Conservation (phyloP, 805 yeast species). For the Metschnikowia drakensbergensis region DNA sequence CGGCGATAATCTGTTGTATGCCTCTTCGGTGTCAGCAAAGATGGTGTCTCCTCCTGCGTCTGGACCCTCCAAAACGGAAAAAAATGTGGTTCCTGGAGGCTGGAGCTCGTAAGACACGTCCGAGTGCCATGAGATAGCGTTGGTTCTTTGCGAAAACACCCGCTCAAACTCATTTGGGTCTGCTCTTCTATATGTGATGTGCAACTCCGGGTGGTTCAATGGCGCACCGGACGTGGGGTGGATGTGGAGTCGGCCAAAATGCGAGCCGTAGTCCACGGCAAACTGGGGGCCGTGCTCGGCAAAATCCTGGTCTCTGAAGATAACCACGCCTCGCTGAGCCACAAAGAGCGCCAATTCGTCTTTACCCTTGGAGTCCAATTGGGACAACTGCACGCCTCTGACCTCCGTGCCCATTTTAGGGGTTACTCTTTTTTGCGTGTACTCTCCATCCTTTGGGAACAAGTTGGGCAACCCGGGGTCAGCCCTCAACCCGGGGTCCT, state of each 20-base stretch:
- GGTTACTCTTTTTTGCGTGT: constrained; percentile 42
- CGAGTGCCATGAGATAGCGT: constrained; percentile 58
- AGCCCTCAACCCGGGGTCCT: constrained; percentile 66
- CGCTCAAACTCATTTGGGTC: constrained; percentile 18
- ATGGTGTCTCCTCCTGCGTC: constrained; percentile 76
- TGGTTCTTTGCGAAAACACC: constrained; percentile 25
- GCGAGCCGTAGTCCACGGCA: constrained; percentile 51
- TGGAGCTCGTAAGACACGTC: constrained; percentile 72
- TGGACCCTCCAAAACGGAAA: constrained; percentile 55
- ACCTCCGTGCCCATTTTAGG: constrained; percentile 72
- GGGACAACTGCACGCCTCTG: constrained; percentile 55
- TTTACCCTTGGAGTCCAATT: constrained; percentile 50
- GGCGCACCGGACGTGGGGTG: constrained; percentile 78
- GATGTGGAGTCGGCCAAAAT: constrained; percentile 68
- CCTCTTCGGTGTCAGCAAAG: constrained; percentile 68
- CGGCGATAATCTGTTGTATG: constrained; percentile 68
- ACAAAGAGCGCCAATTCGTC: constrained; percentile 67
- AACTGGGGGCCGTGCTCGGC: constrained; percentile 43
- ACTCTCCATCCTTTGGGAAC: constrained; percentile 36
- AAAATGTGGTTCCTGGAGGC: constrained; percentile 69
- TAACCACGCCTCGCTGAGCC: constrained; percentile 67
- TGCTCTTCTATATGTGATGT: constrained; percentile 20
- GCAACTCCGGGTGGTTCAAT: constrained; percentile 25
- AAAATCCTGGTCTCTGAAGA: constrained; percentile 65
- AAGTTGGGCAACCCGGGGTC: constrained; percentile 53